A percentile compares a stretch with the other conserved stretches of the same genome.
These are phyloP conservation scores for Tarenaya hassleriana DNA, from an alignment of 345 rosid genomes.

Conservation along the genomic window DNA sequence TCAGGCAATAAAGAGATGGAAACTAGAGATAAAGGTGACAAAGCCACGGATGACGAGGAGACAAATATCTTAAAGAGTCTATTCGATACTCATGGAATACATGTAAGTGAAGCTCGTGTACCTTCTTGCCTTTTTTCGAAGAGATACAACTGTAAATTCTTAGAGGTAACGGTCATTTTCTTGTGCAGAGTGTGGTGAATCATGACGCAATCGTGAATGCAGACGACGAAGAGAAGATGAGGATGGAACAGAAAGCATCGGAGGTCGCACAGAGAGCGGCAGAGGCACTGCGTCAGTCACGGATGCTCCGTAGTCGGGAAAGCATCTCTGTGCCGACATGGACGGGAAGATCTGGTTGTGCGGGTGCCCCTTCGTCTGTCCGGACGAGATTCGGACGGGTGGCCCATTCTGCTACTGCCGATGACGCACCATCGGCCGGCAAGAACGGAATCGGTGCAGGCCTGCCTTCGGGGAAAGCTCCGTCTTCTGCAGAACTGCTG, in stretches of 20 bases:
- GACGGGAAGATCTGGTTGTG: constrained; percentile 89
- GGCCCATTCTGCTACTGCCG: constrained; percentile 43
- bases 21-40: constrained; percentile 32
- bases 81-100: constrained; percentile 80
- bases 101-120: constrained; percentile 46
- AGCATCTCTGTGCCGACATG: constrained; percentile 81
- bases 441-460: constrained; percentile 64
- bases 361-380: constrained; percentile 78
- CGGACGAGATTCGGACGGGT: constrained; percentile 73
- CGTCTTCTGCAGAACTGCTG: constrained; percentile 76
- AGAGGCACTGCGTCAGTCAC: constrained; percentile 84
- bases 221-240: constrained; percentile 64
- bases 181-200: constrained; percentile 74
- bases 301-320: constrained; percentile 80
- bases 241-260: constrained; percentile 87
- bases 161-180: background rate
- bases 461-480: constrained; percentile 70
- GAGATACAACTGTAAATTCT: no score
- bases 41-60: constrained; percentile 60
- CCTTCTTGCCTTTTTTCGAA: background rate
- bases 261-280: constrained; percentile 90
- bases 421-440: constrained; percentile 35
- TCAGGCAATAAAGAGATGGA: constrained; percentile 46
- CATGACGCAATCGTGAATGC: constrained; percentile 82
- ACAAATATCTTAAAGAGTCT: constrained; percentile 73